Base-by-base conservation (phyloP, 495 filamentous ascomycete genomes). In the Xylaria sp. region DNA sequence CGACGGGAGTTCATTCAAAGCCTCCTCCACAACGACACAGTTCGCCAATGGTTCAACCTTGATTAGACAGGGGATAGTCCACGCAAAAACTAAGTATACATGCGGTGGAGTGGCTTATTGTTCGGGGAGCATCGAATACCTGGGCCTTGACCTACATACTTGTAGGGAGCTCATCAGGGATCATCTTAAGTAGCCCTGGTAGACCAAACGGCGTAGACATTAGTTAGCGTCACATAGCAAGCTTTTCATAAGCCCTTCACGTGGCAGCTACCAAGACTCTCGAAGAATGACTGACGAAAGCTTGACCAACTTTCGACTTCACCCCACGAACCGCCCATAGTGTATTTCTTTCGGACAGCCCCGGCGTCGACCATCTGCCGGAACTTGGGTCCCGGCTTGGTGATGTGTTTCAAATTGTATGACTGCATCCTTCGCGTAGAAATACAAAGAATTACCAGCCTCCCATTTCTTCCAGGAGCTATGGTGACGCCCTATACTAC, bases 341-440 rank as follows among this genome's bases (percentile, higher is more conserved):
- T 26, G 41, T 57, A 43, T 61, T 37, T 59, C n/a, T 12, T 58
- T 65, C n/a, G 69, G 61, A 46, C 69, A 65, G 50, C 40, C 21
- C 59, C 57, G 61, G 69, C 61, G 50, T 41, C 40, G 61, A 7
- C 48, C 52, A 71, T 71, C 61, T 58, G 69, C 69, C 69, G 69
- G 69, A 71, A 71, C 69, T 29, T 48, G 29, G 35, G 29, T 66
- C 50, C 61, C 69, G 69, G 69, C 61, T 59, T 66, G 61, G 61
- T 71, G 61, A 71, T 71, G 40, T 61, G 69, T 71, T 71, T 71
- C 69, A 66, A 66, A 64, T 35, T 70, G 69, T 58, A 64, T 64
- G 61, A 70, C 68, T 57, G 68, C 68, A 70, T 71, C 69, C 69
- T 66, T 71, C 69, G 69, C 50, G 69, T 66, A 71, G 31, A 61